These are phyloP conservation scores for Aurinia saxatilis DNA, from an alignment of 345 rosid species.

Conservation along the genomic window DNA sequence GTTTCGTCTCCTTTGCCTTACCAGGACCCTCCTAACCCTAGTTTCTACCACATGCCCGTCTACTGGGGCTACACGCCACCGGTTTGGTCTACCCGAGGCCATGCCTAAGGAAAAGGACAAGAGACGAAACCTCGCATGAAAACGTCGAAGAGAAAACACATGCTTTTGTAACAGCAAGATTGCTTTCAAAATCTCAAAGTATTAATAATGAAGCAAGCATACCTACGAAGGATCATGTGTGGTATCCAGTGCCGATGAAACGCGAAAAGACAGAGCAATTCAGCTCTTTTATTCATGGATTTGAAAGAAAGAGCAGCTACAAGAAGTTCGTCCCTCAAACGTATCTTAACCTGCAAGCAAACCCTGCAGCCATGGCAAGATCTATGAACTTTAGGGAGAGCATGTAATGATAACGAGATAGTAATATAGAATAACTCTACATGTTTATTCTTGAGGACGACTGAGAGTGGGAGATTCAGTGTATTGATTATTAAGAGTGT, in stretches of 20 bases:
- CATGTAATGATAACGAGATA: slow-evolving; percentile 16
- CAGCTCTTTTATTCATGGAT: slow-evolving; percentile 26
- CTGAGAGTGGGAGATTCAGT: neutral
- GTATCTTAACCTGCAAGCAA: slow-evolving; percentile 42
- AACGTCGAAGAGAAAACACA: neutral
- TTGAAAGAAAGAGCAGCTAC: slow-evolving; percentile 28
- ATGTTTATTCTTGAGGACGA: neutral
- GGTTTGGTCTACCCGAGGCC: slow-evolving; percentile 10
- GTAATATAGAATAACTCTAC: neutral
- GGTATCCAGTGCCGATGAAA: slow-evolving; percentile 27
- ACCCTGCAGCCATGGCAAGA: slow-evolving; percentile 71
- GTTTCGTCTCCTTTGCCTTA: slow-evolving; percentile 35
- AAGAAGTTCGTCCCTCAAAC: slow-evolving; percentile 19
- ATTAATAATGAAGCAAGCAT: neutral
- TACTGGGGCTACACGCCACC: slow-evolving; percentile 36
- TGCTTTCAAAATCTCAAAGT: neutral
- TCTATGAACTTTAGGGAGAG: slow-evolving; percentile 59
- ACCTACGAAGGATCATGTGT: slow-evolving; percentile 13
- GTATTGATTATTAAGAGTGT: slow-evolving; percentile 13
- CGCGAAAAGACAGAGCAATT: slow-evolving; percentile 32
- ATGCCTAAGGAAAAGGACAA: slow-evolving; percentile 49
- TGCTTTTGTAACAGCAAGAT: neutral
- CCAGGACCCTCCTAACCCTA: slow-evolving; percentile 28
- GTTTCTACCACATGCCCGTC: slow-evolving; percentile 41
- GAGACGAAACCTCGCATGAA: slow-evolving; percentile 31